phyloP scores from a whole-genome alignment of 163 green algal genomes.

The Trebouxia gelatinosa region DNA sequence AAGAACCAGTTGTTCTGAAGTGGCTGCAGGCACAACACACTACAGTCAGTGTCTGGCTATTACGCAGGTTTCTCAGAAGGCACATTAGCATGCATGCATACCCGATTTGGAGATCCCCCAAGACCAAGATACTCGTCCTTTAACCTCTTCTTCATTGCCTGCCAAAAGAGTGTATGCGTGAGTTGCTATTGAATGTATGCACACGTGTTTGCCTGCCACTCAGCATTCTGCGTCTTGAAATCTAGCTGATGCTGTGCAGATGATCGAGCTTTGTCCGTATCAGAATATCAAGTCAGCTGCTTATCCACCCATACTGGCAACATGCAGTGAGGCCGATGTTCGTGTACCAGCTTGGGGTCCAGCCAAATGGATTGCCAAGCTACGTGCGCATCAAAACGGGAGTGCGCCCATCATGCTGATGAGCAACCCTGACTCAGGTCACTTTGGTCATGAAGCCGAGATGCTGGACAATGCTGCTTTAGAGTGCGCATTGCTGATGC shows the following conservation, averaged over 20 bases:
- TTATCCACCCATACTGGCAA: constrained; percentile 24
- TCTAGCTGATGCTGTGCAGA: too few relatives aligned
- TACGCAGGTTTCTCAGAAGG: not conserved
- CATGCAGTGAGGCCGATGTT: constrained; percentile 5
- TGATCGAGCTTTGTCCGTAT: constrained; percentile 57
- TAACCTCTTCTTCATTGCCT: constrained; percentile 32
- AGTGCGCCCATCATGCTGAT: constrained; percentile 2
- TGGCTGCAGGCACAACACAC: constrained; percentile 21
- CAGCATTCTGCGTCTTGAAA: too few relatives aligned
- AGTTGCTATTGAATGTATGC: too few relatives aligned
- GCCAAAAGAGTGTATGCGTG: too few relatives aligned
- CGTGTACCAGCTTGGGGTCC: constrained; percentile 29
- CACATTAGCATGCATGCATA: not conserved
- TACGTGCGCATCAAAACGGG: constrained; percentile 15
- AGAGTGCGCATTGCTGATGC: constrained; percentile 31
- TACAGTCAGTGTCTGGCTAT: not conserved
- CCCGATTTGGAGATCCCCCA: constrained; percentile 30
- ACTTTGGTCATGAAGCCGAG: constrained; percentile 28
- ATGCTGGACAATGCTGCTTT: constrained; percentile 9
- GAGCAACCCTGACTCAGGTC: not conserved
- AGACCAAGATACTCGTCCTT: constrained; percentile 32
- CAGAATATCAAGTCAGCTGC: not conserved
- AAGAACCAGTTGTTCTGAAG: constrained; percentile 34
- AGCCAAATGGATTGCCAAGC: constrained; percentile 20
- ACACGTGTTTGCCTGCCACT: too few relatives aligned